Base-by-base conservation (phyloP, 106 monocot genomes). In the Platanthera zijinensis region DNA sequence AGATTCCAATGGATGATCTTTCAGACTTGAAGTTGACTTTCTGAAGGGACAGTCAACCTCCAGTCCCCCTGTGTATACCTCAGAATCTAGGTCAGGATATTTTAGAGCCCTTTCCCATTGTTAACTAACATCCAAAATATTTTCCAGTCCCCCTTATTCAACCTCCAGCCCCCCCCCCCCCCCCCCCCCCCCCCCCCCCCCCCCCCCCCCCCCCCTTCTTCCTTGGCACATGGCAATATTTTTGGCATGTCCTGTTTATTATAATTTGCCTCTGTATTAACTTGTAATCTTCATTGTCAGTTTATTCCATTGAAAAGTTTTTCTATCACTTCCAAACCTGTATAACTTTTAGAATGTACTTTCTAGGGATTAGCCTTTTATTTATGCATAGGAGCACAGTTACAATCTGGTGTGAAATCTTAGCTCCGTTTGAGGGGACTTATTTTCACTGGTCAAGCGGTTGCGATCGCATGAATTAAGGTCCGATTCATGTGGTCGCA, bases 1-100 rank as follows among this genome's bases (percentile, higher is more conserved):
- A 94, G 57, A 94, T 99, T 73, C 97, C 97, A 17, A 89, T 90
- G 89, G 97, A 99, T 75, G 94, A 99, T 75, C 87, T 99, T 48
- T 84, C 97, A 53, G 91, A 94, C 5, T 59, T 97, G 53, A 86
- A 89, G 54, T 81, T 97, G 82, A 84, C 83, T 75, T 93, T 91
- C 61, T 96, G 69, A 82, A 51, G 75, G 57, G 67, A 83, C 28
- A 2, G 11, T 30, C 52, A 10, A 13, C 13, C 13, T 53, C 52
- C 13, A 53, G 11, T 53, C 52, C 52, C 52, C 32, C 32, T 66
- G 30, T 66, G 66, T 66, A 61, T 61, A 61, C 66, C 32, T 30
- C 32, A 13, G 59, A 61, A 61, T 61, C 59, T 61, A 61, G 59
- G 21, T 19, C 59, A 21, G 59, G 59, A 61, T 61, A 19, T 57